Conservation (phyloP, 805 yeast species). For the Pichia rugopelliculosa region DNA sequence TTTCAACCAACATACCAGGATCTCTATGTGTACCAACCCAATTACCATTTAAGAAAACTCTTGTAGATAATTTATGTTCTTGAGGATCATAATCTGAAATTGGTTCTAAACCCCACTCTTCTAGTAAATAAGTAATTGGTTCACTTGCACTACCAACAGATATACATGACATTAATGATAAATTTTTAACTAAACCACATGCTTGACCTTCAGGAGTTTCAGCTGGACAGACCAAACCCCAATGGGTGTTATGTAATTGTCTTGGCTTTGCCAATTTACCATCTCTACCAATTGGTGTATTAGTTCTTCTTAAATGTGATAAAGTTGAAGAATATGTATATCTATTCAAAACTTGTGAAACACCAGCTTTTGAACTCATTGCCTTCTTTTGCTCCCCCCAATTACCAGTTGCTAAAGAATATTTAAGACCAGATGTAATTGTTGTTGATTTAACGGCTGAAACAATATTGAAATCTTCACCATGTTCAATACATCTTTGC, state of each 20-base stretch:
- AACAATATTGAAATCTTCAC: slow-evolving; percentile 92
- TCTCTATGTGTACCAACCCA: slow-evolving; percentile 99
- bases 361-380: slow-evolving; percentile 98
- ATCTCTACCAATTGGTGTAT: slow-evolving; percentile 98
- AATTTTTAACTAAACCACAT: slow-evolving; percentile 96
- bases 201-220: slow-evolving; percentile 99
- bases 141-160: slow-evolving; percentile 98
- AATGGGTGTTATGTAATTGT: slow-evolving; percentile 97
- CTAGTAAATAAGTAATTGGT: slow-evolving; percentile 85
- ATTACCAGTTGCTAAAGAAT: slow-evolving; percentile 98
- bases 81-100: slow-evolving; percentile 93
- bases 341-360: slow-evolving; percentile 95
- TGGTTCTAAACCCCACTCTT: slow-evolving; percentile 99
- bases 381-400: slow-evolving; percentile 99
- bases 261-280: slow-evolving; percentile 99
- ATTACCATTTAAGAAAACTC: slow-evolving; percentile 96
- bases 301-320: slow-evolving; percentile 97
- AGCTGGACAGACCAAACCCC: slow-evolving; percentile 99
- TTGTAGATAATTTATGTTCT: slow-evolving; percentile 81
- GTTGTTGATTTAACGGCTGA: slow-evolving; percentile 96
- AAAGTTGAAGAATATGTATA: slow-evolving; percentile 97
- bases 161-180: slow-evolving; percentile 93
- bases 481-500: slow-evolving; percentile 98
- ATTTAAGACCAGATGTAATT: slow-evolving; percentile 93
- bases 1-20: slow-evolving; percentile 85